phyloP scores from a whole-genome alignment of 257 asterid genomes.

The Handroanthus guayacan region DNA sequence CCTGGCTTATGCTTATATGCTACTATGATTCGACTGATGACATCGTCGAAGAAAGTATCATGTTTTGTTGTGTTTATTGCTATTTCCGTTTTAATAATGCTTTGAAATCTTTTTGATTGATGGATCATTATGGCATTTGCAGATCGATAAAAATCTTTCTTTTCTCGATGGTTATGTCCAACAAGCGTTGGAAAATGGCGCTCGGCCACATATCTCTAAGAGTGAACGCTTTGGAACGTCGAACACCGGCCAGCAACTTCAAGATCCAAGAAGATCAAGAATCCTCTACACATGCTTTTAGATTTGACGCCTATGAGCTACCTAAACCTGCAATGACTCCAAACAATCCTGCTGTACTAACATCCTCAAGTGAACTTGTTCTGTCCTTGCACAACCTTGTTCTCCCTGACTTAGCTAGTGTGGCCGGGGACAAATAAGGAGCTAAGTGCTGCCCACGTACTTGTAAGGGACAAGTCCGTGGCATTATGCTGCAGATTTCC shows the following conservation, averaged over 20 bases:
- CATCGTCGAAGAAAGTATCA: slow-evolving; percentile 56
- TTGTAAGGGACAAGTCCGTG: no score
- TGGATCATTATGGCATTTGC: slow-evolving; percentile 20
- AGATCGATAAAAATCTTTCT: slow-evolving; percentile 66
- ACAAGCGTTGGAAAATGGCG: slow-evolving; percentile 67
- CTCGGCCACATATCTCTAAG: slow-evolving; percentile 73
- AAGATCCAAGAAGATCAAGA: slow-evolving; percentile 59
- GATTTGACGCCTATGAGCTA: slow-evolving; percentile 78
- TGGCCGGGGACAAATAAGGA: no score
- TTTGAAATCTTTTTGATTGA: neutral
- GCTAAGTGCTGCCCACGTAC: no score
- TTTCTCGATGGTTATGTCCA: slow-evolving; percentile 64
- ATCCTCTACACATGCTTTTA: slow-evolving; percentile 57
- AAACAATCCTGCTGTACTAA: slow-evolving; percentile 41
- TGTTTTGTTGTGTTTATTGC: neutral
- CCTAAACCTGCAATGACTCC: slow-evolving; percentile 61
- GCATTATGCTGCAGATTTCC: slow-evolving; percentile 44
- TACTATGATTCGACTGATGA: slow-evolving; percentile 57
- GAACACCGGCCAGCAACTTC: slow-evolving; percentile 47
- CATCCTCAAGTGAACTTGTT: slow-evolving; percentile 61
- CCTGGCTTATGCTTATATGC: neutral
- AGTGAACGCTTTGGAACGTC: slow-evolving; percentile 56
- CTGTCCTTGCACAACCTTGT: slow-evolving; percentile 51
- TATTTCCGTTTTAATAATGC: neutral
- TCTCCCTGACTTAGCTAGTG: no score